Evolutionary conservation across 1,139 yeast species (phyloP).

Genomic region (Blastobotrys raffinosifermentans): DNA sequence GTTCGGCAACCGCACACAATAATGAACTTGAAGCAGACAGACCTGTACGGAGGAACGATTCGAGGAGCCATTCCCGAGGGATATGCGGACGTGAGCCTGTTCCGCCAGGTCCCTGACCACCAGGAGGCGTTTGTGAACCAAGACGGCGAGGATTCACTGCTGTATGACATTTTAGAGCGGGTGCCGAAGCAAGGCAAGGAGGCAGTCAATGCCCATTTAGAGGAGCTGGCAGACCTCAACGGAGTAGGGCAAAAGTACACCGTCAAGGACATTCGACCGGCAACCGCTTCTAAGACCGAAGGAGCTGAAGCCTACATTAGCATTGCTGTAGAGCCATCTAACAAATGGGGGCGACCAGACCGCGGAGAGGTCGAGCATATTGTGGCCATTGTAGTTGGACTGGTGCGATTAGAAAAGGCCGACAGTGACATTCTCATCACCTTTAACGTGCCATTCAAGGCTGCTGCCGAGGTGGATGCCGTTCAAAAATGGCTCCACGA

Average conservation of each 20-base stretch:
- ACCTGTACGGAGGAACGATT: constrained; percentile 77
- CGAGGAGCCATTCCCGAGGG: constrained; percentile 48
- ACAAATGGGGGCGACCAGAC: constrained; percentile 2
- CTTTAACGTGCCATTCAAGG: constrained; percentile 47
- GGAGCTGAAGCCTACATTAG: constrained; percentile 10
- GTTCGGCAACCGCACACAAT: no score
- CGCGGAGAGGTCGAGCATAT: constrained; percentile 7
- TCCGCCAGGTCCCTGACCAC: constrained; percentile 80
- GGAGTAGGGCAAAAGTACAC: constrained; percentile 23
- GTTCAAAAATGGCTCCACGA: constrained; percentile 22
- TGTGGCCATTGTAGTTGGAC: constrained; percentile 40
- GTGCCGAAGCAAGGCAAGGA: constrained; percentile 39
- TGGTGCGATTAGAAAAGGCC: constrained; percentile 46
- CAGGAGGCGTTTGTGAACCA: constrained; percentile 69
- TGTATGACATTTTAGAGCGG: constrained; percentile 64
- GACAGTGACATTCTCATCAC: constrained; percentile 60
- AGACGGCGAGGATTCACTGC: constrained; percentile 50
- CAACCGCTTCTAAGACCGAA: constrained; percentile 15
- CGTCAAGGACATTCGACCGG: background rate
- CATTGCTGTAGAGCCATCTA: constrained; percentile 19
- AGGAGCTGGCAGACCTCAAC: constrained; percentile 39
- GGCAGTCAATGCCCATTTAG: constrained; percentile 38
- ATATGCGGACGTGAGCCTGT: constrained; percentile 61
- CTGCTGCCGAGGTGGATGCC: constrained; percentile 19
- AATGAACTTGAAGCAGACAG: no score